A percentile compares a stretch with the other conserved stretches of the same genome.
Evolutionary conservation across 345 rosid genomes (phyloP).

Genomic region (Eucalyptus decipiens): DNA sequence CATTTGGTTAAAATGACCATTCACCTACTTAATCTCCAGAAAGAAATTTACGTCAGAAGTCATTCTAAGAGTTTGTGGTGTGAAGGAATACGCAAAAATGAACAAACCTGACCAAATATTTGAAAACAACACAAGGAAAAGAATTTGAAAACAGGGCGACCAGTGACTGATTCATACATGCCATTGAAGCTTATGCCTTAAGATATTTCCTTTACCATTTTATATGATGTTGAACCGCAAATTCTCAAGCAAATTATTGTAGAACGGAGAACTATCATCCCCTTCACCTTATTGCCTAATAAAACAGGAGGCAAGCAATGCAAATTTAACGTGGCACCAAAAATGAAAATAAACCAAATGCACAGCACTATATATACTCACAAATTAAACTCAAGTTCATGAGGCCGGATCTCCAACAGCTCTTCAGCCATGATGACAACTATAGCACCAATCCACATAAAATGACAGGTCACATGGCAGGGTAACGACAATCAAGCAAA

Average conservation of each 20-base stretch:
- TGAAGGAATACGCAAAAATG: not conserved
- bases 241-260: not conserved
- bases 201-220: not conserved
- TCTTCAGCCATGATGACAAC: slow-evolving; percentile 9
- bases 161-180: not conserved
- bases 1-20: not conserved
- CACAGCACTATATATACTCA: not conserved
- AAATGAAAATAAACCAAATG: not conserved
- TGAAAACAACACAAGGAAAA: no score
- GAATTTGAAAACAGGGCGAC: not conserved
- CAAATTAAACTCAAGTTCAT: slow-evolving; percentile 23
- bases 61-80: not conserved
- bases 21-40: not conserved
- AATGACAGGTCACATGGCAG: not conserved
- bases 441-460: not conserved
- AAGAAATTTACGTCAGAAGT: not conserved
- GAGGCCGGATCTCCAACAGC: slow-evolving; percentile 30
- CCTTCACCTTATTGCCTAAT: not conserved
- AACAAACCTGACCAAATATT: not conserved
- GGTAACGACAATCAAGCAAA: not conserved
- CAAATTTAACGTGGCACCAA: not conserved
- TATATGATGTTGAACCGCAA: not conserved
- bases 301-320: not conserved
- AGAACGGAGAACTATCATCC: not conserved
- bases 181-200: not conserved